A percentile compares a stretch with the other conserved stretches of the same genome.
phyloP scores from a whole-genome alignment of 23 red algal genomes.

The Cyanidiococcus yangmingshanensis region DNA sequence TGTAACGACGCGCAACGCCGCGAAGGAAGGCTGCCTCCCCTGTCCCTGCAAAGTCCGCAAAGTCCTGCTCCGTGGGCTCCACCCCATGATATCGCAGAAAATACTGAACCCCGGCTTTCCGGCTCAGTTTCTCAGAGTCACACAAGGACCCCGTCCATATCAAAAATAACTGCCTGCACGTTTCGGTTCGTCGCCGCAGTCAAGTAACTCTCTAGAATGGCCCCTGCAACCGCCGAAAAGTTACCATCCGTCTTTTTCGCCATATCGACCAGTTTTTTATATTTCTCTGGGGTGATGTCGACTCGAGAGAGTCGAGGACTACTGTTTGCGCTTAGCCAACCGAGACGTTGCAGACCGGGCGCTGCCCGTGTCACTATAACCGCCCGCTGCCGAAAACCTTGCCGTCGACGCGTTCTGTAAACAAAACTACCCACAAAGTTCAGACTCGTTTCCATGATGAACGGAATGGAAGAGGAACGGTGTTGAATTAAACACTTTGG shows the following conservation, averaged over 20 bases:
- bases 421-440: neutral
- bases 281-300: neutral
- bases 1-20: conserved; percentile 52
- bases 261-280: neutral
- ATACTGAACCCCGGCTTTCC: conserved; percentile 34
- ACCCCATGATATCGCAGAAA: conserved; percentile 35
- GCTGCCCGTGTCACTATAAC: neutral
- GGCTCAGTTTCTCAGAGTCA: conserved; percentile 48
- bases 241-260: neutral
- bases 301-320: neutral
- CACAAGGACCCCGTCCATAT: conserved; percentile 94
- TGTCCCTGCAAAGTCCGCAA: conserved; percentile 71
- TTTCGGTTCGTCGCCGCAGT: neutral
- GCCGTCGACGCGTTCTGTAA: neutral
- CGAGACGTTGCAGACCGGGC: neutral
- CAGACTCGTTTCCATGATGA: neutral
- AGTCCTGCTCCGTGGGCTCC: conserved; percentile 38
- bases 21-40: conserved; percentile 65
- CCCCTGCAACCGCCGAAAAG: neutral
- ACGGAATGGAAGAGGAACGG: neutral
- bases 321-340: neutral
- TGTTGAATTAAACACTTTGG: neutral
- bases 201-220: conserved; percentile 9
- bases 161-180: conserved; percentile 66
- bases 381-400: neutral